Evolutionary conservation across 805 yeast genomes (phyloP), one percentile per base, ranked within the genome.

Genomic region (Hermanozyma aechmeae): DNA sequence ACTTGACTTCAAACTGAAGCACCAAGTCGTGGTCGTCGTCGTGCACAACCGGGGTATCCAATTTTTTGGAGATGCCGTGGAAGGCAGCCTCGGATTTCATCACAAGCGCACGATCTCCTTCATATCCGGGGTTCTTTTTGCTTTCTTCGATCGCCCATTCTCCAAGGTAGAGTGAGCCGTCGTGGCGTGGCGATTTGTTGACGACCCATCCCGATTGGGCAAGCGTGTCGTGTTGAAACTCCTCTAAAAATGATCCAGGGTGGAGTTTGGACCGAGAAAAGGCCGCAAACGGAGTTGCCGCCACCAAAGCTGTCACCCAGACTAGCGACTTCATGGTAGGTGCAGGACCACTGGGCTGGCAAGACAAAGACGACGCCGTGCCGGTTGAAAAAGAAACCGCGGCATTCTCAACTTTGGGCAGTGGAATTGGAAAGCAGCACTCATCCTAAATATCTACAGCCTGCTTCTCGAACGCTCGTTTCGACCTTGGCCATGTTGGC

Each of bases 1-100:
- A 56, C 58, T 86, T 86, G 31, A 84, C 82, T 55, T 87, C 96
- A 53, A 84, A 87, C 57, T 87, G 96, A 24, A 85, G 58, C 7
- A 87, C 95, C 38, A 87, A 61, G 11, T 84, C 76, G 33, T 73
- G 62, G 40, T 66, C 68, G 22, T 9, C 22, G 8, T 61, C 69
- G 52, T 77, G 79, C 48, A 70, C 68, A 33, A 86, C 65, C 3
- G 77, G 69, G 16, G 52, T 33, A 13, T 72, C 71, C 31, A 87
- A 65, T 37, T 62, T 53, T 31, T 74, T 71, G 23, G 84, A 75
- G 42, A 87, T 82, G 24, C 93, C 95, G 51, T 84, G 86, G 47
- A 75, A 83, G 15, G 84, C 78, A 23, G 93, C 86, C 26, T 76
- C 75, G 13, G 79, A 58, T 47, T 78, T 79, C 51, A 79, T 68